Evolutionary conservation across 2,329 filamentous ascomycete species (phyloP), one percentile per base, ranked within the genome.

Genomic region (Leptographium lundbergii): DNA sequence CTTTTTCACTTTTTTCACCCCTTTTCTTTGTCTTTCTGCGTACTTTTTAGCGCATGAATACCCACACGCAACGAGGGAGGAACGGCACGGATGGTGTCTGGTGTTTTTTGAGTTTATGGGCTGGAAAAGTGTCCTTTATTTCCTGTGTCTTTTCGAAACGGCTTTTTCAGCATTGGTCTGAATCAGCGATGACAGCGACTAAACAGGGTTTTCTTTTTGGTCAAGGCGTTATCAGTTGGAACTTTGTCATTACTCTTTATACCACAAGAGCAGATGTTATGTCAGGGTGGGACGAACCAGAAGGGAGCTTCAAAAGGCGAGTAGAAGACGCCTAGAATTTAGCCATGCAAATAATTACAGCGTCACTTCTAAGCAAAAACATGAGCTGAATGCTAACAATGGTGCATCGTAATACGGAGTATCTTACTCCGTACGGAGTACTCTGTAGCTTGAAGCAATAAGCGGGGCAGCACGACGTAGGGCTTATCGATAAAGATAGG

Each of bases 261-360:
- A 45, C 34, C 22, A 50, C 10, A 45, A n/a, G 54, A 45, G 42
- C 42, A 45, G 17, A 45, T 45, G 13, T 7, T 19, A 45, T n/a
- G 7, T n/a, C 19, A 19, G 42, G 19, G 3, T 42, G 13, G 39
- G 39, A 42, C 6, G 39, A 42, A 42, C 3, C 34, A n/a, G 11
- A 42, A 27, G 32, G 4, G 7, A 10, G 17, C 11, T 17, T n/a
- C 1, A 14, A 32, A 32, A 56, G 57, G 57, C 57, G 57, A 59
- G 57, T 59, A 48, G 57, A 56, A 51, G 57, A 59, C 57, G 57
- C 57, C 57, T 59, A 32, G 19, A 22, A 14, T 27, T 27, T 45
- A 52, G 19, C n/a, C 4, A 45, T 45, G 25, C 19, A 14, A 14
- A 48, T 47, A 47, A 47, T 36, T 17, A 42, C 10, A 27, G 13